Conservation (phyloP, 2,329 filamentous ascomycete genomes). For the Verticillium albo-atrum region DNA sequence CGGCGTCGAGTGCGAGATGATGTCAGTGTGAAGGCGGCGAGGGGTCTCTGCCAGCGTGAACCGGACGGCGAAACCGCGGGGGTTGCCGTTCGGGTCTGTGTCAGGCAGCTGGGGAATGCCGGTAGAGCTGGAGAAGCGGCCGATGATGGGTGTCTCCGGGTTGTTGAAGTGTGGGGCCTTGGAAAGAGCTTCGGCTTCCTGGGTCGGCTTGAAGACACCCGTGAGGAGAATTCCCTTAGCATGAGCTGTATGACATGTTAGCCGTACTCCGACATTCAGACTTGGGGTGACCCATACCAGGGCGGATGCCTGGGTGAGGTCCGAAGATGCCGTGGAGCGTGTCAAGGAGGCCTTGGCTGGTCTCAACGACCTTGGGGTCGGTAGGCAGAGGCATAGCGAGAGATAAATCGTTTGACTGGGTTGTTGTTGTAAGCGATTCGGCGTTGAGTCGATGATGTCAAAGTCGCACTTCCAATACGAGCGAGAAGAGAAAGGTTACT, state of each 20-base stretch:
- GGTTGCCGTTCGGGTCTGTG: constrained; percentile 39
- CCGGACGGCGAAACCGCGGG: constrained; percentile 42
- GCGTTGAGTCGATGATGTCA: too few species aligned
- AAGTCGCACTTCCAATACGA: too few species aligned
- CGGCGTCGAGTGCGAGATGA: constrained; percentile 44
- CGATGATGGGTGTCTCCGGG: constrained; percentile 37
- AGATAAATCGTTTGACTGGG: too few species aligned
- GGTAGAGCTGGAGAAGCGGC: constrained; percentile 47
- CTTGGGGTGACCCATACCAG: constrained; percentile 20
- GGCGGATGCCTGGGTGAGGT: constrained; percentile 33
- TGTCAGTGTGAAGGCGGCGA: constrained; percentile 48
- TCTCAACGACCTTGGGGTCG: constrained; percentile 31
- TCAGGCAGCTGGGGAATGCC: constrained; percentile 47
- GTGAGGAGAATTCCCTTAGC: constrained; percentile 47
- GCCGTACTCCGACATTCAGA: not conserved
- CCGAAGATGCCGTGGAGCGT: constrained; percentile 31
- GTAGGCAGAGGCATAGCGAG: constrained; percentile 16
- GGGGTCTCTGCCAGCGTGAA: constrained; percentile 36
- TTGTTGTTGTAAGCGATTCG: too few species aligned
- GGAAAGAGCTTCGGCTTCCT: constrained; percentile 36
- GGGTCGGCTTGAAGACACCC: constrained; percentile 46
- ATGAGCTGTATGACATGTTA: constrained; percentile 34
- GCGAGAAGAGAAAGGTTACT: too few species aligned
- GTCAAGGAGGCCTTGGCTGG: constrained; percentile 28
- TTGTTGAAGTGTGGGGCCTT: constrained; percentile 42